Evolutionary conservation across 306 rosid genomes (phyloP).

Genomic region (Dicorynia guianensis): DNA sequence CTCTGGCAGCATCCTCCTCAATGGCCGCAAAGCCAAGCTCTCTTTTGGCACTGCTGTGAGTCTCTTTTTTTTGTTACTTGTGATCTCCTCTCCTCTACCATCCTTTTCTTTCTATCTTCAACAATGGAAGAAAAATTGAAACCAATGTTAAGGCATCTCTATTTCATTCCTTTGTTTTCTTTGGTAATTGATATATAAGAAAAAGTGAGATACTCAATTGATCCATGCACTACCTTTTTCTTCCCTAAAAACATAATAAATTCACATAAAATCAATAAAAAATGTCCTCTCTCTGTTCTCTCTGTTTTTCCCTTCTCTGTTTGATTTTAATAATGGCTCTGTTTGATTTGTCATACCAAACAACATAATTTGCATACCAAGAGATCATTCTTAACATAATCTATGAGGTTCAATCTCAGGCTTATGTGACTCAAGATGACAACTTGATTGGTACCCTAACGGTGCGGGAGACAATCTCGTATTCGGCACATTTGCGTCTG

Average conservation of each 20-base stretch:
- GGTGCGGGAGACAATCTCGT: constrained; percentile 86
- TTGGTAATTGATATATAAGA: too few relatives aligned
- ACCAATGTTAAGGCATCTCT: background rate
- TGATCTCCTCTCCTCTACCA: background rate
- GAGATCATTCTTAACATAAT: constrained; percentile 6
- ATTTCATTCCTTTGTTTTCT: background rate
- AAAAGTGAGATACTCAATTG: too few relatives aligned
- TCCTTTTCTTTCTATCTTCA: background rate
- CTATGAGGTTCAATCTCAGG: constrained; percentile 50
- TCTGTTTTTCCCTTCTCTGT: background rate
- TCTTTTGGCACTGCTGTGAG: constrained; percentile 95
- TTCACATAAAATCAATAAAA: background rate
- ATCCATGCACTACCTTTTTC: too few relatives aligned
- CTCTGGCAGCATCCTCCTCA: constrained; percentile 85
- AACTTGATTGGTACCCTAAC: constrained; percentile 91
- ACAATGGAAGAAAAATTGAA: too few relatives aligned
- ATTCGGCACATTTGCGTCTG: constrained; percentile 76
- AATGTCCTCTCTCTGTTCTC: background rate
- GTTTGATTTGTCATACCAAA: too few relatives aligned
- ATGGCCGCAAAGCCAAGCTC: constrained; percentile 92
- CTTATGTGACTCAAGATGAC: constrained; percentile 98
- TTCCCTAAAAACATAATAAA: background rate
- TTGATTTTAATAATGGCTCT: too few relatives aligned
- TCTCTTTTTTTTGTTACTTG: background rate
- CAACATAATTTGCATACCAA: background rate